phyloP scores from a whole-genome alignment of 1,284 basidiomycete species.

The Pulchroboletus neoregius region DNA sequence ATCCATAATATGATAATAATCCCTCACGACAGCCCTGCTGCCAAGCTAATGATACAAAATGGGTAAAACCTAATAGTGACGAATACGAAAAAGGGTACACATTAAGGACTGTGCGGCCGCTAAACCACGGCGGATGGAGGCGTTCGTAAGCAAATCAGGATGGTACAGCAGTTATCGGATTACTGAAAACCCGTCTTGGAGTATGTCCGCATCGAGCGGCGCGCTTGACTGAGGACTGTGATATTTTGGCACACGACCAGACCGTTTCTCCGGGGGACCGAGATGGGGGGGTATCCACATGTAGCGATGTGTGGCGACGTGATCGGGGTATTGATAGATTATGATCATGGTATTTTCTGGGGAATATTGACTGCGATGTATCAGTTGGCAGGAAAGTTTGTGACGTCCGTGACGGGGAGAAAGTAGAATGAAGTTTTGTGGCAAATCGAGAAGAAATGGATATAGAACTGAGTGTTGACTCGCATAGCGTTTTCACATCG shows the following conservation, averaged over 20 bases:
- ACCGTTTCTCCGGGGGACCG: constrained; percentile 11
- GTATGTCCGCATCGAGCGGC: constrained; percentile 24
- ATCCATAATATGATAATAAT: background rate
- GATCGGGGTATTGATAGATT: constrained; percentile 11
- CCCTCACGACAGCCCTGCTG: constrained; percentile 19
- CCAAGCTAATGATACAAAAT: constrained; percentile 23
- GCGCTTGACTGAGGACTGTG: constrained; percentile 25
- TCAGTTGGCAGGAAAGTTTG: constrained; percentile 8
- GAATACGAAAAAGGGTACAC: constrained; percentile 10
- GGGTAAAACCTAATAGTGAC: background rate
- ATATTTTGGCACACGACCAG: constrained; percentile 34
- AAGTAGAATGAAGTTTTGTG: constrained; percentile 15
- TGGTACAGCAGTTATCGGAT: constrained; percentile 16
- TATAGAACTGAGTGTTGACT: constrained; percentile 22
- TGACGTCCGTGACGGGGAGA: constrained; percentile 7
- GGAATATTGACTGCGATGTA: constrained; percentile 5
- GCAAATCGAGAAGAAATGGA: constrained; percentile 20
- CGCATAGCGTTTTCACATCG: constrained; percentile 23
- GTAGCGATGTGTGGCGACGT: constrained; percentile 14
- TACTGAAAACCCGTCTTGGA: constrained; percentile 26
- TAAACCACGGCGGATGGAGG: constrained; percentile 1
- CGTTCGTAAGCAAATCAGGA: constrained; percentile 16
- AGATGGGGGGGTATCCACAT: constrained; percentile 5
- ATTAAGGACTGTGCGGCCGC: constrained; percentile 16
- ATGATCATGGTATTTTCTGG: constrained; percentile 10